Evolutionary conservation across 768 basidiomycete species (phyloP).

Genomic region (Mycena galericulata): DNA sequence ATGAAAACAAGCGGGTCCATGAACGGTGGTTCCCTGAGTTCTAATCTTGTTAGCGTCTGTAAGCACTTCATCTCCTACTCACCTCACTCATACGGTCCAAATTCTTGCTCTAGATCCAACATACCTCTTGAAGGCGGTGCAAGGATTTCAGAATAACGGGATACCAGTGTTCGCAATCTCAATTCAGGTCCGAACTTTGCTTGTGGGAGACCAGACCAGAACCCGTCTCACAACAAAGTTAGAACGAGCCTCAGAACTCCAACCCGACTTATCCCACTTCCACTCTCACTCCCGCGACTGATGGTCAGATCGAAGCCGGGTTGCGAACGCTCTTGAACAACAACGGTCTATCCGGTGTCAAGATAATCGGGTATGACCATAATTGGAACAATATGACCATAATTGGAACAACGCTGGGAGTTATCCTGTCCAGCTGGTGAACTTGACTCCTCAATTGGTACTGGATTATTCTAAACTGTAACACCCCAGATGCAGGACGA

Average conservation of each 20-base stretch:
- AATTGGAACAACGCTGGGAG: constrained; percentile 66
- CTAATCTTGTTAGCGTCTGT: constrained; percentile 51
- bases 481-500: constrained; percentile 65
- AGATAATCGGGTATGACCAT: constrained; percentile 74
- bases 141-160: constrained; percentile 73
- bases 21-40: constrained; percentile 69
- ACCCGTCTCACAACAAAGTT: too few species aligned
- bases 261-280: constrained; percentile 74
- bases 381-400: too few species aligned
- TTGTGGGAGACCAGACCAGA: too few species aligned
- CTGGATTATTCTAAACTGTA: neutral
- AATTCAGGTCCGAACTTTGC: constrained; percentile 44
- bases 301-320: constrained; percentile 67
- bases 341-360: constrained; percentile 68
- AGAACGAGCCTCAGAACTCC: constrained; percentile 69
- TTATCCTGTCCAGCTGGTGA: constrained; percentile 67
- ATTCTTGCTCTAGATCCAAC: constrained; percentile 62
- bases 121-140: constrained; percentile 78
- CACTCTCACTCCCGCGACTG: constrained; percentile 46
- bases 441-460: neutral
- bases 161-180: constrained; percentile 71
- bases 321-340: constrained; percentile 71
- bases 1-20: constrained; percentile 76
- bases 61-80: neutral
- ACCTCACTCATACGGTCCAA: neutral